Evolutionary conservation across 2,329 filamentous ascomycete species (phyloP).

Genomic region (Akanthomyces dipterigenus): DNA sequence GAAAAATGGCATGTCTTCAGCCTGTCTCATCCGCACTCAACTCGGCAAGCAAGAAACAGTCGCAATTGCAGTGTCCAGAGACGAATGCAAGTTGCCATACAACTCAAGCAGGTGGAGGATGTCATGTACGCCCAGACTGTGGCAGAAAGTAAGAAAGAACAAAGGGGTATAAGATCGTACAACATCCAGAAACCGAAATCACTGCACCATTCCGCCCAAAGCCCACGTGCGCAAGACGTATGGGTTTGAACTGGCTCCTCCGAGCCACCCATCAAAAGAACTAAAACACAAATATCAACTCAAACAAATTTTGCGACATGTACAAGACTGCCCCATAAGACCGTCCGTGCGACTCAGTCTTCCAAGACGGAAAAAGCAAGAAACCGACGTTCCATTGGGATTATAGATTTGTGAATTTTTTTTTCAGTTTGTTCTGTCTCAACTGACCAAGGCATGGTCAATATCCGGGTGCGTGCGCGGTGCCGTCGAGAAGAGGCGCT

Average conservation of each 20-base stretch:
- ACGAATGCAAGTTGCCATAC: not conserved
- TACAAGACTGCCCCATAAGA: not conserved
- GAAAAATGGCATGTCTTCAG: not conserved
- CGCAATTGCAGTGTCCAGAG: not conserved
- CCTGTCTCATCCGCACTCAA: not conserved
- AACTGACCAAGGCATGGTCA: not conserved
- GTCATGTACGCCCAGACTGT: not conserved
- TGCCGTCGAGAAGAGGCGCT: too few relatives aligned
- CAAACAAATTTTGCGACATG: not conserved
- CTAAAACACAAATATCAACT: not conserved
- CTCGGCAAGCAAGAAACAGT: not conserved
- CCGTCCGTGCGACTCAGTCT: not conserved
- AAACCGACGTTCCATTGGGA: too few relatives aligned
- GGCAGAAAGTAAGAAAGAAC: not conserved
- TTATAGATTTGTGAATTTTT: not conserved
- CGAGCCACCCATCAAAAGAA: not conserved
- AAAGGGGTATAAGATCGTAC: conserved; percentile 8
- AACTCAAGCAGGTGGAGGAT: not conserved
- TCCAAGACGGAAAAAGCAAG: not conserved
- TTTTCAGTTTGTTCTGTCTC: not conserved
- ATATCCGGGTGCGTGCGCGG: not conserved
- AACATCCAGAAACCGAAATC: not conserved
- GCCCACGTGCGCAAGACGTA: not conserved
- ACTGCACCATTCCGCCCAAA: not conserved
- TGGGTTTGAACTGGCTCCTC: not conserved